Evolutionary conservation across 495 filamentous ascomycete species (phyloP).

Genomic region (Penicillium diatomitis): DNA sequence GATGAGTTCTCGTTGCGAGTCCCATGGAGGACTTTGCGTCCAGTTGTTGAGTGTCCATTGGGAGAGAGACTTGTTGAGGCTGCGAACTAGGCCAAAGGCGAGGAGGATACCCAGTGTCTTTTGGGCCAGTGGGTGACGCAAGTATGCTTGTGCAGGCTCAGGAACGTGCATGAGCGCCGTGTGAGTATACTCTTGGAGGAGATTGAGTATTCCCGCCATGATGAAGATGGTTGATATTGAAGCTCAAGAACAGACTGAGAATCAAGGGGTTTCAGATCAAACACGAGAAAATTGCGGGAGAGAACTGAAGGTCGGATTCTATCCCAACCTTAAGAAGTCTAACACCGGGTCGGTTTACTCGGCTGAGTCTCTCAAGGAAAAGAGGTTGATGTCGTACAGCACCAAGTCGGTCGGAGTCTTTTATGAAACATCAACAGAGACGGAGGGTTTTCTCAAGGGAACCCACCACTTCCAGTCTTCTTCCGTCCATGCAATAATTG

Average conservation of each 20-base stretch:
- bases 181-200: conserved; percentile 22
- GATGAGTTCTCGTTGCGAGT: conserved; percentile 42
- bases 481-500: no score
- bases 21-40: conserved; percentile 29
- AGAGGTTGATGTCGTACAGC: neutral
- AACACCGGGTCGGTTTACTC: no score
- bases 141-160: conserved; percentile 16
- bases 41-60: conserved; percentile 43
- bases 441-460: no score
- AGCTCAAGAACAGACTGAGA: neutral
- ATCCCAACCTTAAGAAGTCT: no score
- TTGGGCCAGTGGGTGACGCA: conserved; percentile 20
- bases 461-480: no score
- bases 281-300: no score
- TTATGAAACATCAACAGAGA: neutral
- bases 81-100: conserved; percentile 28
- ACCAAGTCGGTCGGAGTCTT: neutral
- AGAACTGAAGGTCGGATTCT: no score
- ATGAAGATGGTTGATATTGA: neutral
- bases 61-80: conserved; percentile 32
- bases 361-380: neutral
- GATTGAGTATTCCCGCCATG: conserved; percentile 19
- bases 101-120: conserved; percentile 22
- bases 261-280: no score
- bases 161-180: conserved; percentile 21